Evolutionary conservation across 768 basidiomycete species (phyloP), one percentile per base, ranked within the genome.

Genomic region (Gautieria morchelliformis): DNA sequence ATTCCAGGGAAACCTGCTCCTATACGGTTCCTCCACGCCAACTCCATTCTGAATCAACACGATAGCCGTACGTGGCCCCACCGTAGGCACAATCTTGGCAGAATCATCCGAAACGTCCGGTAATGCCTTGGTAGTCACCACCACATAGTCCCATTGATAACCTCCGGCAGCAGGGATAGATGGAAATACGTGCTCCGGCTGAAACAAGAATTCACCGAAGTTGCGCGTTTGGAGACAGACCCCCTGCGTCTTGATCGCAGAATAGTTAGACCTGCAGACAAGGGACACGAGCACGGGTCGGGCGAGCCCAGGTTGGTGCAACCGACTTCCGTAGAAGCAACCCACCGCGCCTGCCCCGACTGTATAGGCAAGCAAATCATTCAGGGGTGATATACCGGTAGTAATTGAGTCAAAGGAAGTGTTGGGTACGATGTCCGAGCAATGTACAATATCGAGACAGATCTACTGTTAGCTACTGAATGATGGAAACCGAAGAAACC

Each of bases 1-100:
- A 27, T 61, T 63, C 6, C 55, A 37, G 14, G 63, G 61, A 56
- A 66, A 69, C 19, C 65, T 60, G 27, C 50, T 52, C 12, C 59
- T 35, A 52, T 69, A 66, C 52, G 66, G 66, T 44, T 63, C 59
- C 58, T 69, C 68, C 12, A 69, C 63, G 15, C 68, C 68, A 9
- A 69, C 62, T 19, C 68, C 68, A 52, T 69, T 69, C 60, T 69
- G 68, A 44, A 69, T 68, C 27, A 69, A 59, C 11, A 68, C 66
- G 24, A 69, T 56, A 5, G 64, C 42, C 32, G 62, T 61, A 14
- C 22, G 45, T 19, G 58, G 19, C n/a, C 40, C 52, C 4, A 66
- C 61, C 8, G 58, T 52, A 1, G 56, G 58, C 20, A 52, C 42
- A 6, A 66, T 56, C n/a, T 58, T 33, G 32, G 45, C 59, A 24